phyloP scores from a whole-genome alignment of 176 grass and related monocot species.

The Areca catechu region DNA sequence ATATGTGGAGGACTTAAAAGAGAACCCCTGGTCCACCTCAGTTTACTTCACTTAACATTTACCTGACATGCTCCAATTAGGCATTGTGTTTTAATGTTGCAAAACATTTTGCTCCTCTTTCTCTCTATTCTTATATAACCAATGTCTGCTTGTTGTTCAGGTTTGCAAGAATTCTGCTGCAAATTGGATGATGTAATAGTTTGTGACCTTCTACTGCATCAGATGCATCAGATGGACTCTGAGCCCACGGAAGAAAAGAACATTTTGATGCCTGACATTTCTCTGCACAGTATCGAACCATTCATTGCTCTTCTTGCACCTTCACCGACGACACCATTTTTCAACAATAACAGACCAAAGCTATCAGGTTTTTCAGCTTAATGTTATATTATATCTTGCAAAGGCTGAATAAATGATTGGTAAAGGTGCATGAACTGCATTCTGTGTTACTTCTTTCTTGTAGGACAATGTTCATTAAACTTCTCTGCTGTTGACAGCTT shows the following conservation, averaged over 20 bases:
- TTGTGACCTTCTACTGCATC: conserved; percentile 18
- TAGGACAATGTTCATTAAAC: conserved; percentile 67
- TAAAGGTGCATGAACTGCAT: not conserved
- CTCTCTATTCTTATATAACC: too few relatives aligned
- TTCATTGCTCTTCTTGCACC: conserved; percentile 58
- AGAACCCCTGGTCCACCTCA: too few relatives aligned
- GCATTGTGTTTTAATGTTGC: too few relatives aligned
- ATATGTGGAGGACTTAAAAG: too few relatives aligned
- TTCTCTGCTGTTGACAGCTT: conserved; percentile 53
- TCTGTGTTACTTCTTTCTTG: not conserved
- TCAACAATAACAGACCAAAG: conserved; percentile 73
- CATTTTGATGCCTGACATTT: conserved; percentile 44
- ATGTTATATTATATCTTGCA: not conserved
- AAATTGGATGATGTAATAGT: conserved; percentile 28
- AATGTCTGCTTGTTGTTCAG: conserved; percentile 27
- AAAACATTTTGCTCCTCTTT: too few relatives aligned
- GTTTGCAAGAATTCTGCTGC: conserved; percentile 21
- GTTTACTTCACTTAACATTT: too few relatives aligned
- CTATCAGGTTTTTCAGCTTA: conserved; percentile 46
- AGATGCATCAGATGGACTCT: conserved; percentile 27
- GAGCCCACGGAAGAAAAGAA: conserved; percentile 22
- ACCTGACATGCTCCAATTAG: too few relatives aligned
- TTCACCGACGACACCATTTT: conserved; percentile 66
- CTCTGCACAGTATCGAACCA: conserved; percentile 56
- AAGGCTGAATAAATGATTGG: not conserved